Conservation (phyloP, 2,329 filamentous ascomycete species). For the Fusarium ambrosium region DNA sequence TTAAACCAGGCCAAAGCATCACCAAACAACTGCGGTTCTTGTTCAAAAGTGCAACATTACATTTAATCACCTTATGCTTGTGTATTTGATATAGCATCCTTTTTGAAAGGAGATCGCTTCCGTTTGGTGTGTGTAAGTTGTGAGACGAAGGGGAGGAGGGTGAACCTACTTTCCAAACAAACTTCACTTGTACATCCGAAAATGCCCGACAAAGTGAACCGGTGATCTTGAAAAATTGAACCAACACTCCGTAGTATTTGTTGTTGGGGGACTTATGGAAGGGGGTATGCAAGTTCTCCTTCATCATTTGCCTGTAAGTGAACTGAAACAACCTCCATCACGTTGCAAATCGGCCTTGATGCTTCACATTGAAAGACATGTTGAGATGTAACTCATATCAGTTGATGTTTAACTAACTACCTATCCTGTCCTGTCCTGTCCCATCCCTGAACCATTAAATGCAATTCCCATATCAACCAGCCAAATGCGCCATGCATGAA, state of each 20-base stretch:
- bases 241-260: not conserved
- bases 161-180: not conserved
- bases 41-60: too few relatives aligned
- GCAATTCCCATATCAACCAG: not conserved
- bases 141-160: not conserved
- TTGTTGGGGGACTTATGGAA: not conserved
- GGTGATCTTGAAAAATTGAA: not conserved
- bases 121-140: not conserved
- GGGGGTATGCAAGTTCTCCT: too few relatives aligned
- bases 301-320: not conserved
- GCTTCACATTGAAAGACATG: not conserved
- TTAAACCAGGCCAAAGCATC: not conserved
- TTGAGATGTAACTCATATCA: not conserved
- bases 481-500: conserved; percentile 16
- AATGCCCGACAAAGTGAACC: not conserved
- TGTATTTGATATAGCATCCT: not conserved
- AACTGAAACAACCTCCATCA: not conserved
- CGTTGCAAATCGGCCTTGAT: not conserved
- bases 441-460: not conserved
- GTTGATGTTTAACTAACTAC: conserved; percentile 20
- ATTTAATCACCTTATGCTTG: not conserved
- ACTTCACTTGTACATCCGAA: not conserved
- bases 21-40: too few relatives aligned
- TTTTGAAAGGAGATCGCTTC: not conserved
- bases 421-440: not conserved